A percentile compares a stretch with the other conserved stretches of the same genome.
phyloP scores from a whole-genome alignment of 495 filamentous ascomycete species.

The Xylaria castorea region DNA sequence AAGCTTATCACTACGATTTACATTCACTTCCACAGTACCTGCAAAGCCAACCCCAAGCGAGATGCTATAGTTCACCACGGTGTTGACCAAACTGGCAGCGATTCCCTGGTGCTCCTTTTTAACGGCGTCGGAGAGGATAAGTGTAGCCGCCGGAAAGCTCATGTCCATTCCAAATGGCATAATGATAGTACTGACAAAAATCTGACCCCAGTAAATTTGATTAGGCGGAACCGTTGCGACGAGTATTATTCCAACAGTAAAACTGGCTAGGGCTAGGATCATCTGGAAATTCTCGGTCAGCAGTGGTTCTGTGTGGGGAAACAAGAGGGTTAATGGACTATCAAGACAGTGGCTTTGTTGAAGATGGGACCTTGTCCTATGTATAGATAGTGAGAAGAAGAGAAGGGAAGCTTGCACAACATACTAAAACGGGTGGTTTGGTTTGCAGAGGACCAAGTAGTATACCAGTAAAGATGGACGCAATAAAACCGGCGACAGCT shows the following conservation, averaged over 20 bases:
- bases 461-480: slow-evolving; percentile 56
- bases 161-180: slow-evolving; percentile 64
- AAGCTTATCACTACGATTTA: slow-evolving; percentile 44
- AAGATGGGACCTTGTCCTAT: neutral
- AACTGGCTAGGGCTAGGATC: slow-evolving; percentile 56
- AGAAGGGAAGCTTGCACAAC: neutral
- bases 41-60: slow-evolving; percentile 56
- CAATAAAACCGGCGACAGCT: slow-evolving; percentile 55
- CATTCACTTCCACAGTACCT: slow-evolving; percentile 51
- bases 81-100: slow-evolving; percentile 51
- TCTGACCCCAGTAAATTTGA: slow-evolving; percentile 54
- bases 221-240: slow-evolving; percentile 55
- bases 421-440: neutral
- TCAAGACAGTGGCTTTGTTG: neutral
- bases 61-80: slow-evolving; percentile 54
- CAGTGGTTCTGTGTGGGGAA: neutral
- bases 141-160: slow-evolving; percentile 45
- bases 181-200: slow-evolving; percentile 55
- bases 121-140: slow-evolving; percentile 51
- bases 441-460: slow-evolving; percentile 30
- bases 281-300: slow-evolving; percentile 49
- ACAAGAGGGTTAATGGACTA: neutral
- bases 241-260: slow-evolving; percentile 53
- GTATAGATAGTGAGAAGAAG: neutral
- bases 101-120: slow-evolving; percentile 52